These are phyloP conservation scores for Fusarium sp. DNA, from an alignment of 2,329 filamentous ascomycete species.

Conservation along the genomic window DNA sequence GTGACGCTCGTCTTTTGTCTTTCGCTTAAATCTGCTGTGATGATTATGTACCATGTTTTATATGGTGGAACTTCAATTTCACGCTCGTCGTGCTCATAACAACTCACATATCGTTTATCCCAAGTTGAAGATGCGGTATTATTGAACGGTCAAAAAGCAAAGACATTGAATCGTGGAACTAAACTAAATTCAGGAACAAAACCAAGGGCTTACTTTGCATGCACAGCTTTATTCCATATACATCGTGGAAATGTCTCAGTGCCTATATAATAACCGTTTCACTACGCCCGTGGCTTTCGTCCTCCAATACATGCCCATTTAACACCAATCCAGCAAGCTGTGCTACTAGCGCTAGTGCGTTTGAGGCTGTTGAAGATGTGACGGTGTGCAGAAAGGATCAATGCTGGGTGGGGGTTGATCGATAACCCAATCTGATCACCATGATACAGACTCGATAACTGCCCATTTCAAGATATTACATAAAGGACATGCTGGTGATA, in stretches of 20 bases:
- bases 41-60: conserved; percentile 1
- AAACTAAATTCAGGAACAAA: background rate
- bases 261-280: conserved; percentile 30
- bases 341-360: conserved; percentile 31
- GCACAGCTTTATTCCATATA: conserved; percentile 1
- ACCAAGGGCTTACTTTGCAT: conserved; percentile 4
- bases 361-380: conserved; percentile 36
- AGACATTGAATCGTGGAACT: background rate
- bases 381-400: conserved; percentile 15
- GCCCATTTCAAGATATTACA: conserved; percentile 11
- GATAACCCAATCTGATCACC: conserved; percentile 3
- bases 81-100: conserved; percentile 6
- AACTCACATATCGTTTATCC: conserved; percentile 21
- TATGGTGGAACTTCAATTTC: background rate
- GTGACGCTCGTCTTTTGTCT: conserved; percentile 11
- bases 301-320: conserved; percentile 12
- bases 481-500: background rate
- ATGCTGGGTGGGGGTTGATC: conserved; percentile 22
- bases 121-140: conserved; percentile 12
- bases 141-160: conserved; percentile 20
- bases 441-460: background rate
- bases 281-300: conserved; percentile 26
- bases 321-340: conserved; percentile 8
- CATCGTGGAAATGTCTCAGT: conserved; percentile 8
- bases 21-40: conserved; percentile 29